Base-by-base conservation (phyloP, 441 rosid species). In the Brassica hybrid region DNA sequence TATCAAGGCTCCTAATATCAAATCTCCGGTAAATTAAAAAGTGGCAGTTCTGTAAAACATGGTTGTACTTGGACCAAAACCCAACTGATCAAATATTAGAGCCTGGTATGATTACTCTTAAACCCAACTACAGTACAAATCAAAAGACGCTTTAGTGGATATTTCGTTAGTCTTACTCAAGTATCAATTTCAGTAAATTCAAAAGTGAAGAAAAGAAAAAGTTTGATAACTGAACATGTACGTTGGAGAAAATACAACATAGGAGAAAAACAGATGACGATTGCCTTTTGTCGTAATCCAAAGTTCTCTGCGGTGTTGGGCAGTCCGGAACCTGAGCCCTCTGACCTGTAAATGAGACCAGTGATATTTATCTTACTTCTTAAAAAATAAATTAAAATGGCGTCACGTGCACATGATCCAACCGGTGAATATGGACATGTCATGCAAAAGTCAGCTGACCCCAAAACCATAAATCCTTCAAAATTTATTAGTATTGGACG, bases 391-490 rank as follows among this genome's bases (percentile, higher is more conserved):
- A 27, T 1, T 1, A 38, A 58, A 58, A 54, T 16, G 21, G 74
- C 45, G 82, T 79, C 77, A 69, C 74, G 74, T 72, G 77, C 86
- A 86, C 83, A 78, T 82, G 85, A 83, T 67, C 83, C 78, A 69
- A 78, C 73, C 78, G 54, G 73, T 69, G 69, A 14, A 75, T 2
- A 67, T 36, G 17, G 73, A 74, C 75, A 67, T 27, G n/a, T 78
- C 75, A 72, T 79, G 32, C 61, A 43, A 78, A 79, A 71, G 84
- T 84, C 85, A 75, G 84, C 84, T 4, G 72, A 75, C 23, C 61
- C 69, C 27, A 52, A 76, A 66, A 65, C 70, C 76, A 66, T 5
- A 65, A 58, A 14, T 18, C 32, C 56, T 48, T 79, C 75, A 68
- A 54, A 54, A 17, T 13, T 72, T 67, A 62, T 62, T 36, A n/a